Base-by-base conservation (phyloP, 257 asterid species). In the Cordia subcordata region DNA sequence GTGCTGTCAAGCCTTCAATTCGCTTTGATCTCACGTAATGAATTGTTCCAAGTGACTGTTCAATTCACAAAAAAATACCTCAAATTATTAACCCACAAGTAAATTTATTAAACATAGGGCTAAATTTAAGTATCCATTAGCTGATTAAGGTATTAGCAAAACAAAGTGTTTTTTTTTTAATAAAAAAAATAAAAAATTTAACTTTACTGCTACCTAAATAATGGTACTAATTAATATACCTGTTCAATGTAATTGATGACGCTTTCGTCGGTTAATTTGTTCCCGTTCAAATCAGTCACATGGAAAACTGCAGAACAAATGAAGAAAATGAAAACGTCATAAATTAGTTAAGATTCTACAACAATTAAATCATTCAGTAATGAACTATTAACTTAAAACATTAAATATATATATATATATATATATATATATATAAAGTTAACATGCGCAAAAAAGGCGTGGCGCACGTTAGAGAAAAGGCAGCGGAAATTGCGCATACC, bases 281-380 rank as follows among this genome's bases (percentile, higher is more conserved):
- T 85, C 61, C 99, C 97, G 23, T 83, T 78, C 68, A 85, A 70
- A 59, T 93, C 99, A 19, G 96, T 89, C 71, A 93, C 99, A 66
- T 93, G 99, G 72, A 93, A 93, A 73, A 92, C 99, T 92, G 97
- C 66, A 81, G 53, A 58, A 40, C 13, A 1, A 44, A 50, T 22
- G 27, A 27, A 42, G 35, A 9, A 61, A 66, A 51, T 8, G 1
- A 65, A 63, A 86, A 79, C 79, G 80, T 37, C 55, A 51, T 11
- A 53, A 66, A 46, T 46, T 13, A 46, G 16, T 44, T 4, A 8
- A 4, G 4, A 10, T 44, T 44, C 15, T 10, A 44, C 16, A 44
- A 61, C 58, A 59, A 74, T 32, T 39, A 37, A 56, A 61, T 5
- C 49, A 23, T 61, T 14, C 18, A 59, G 5, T 9, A 20, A 13